Conservation (phyloP, 2,329 filamentous ascomycete species). For the Penicillium sp. region DNA sequence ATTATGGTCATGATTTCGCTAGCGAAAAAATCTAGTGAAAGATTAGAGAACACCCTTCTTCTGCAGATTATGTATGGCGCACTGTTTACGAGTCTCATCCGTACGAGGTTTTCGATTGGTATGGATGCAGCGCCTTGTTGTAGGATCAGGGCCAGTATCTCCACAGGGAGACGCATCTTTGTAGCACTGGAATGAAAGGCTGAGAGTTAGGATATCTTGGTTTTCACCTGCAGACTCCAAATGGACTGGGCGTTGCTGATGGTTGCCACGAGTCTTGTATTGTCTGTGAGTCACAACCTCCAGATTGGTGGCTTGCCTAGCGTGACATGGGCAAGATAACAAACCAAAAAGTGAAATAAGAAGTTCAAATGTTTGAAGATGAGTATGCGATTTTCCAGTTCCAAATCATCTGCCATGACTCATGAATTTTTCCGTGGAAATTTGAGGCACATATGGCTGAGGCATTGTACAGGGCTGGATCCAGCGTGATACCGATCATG, state of each 20-base stretch:
- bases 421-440: too few relatives aligned
- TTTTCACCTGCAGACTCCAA: background rate
- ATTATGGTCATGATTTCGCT: background rate
- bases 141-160: background rate
- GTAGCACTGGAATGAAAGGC: background rate
- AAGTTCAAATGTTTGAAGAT: too few relatives aligned
- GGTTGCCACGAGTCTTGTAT: background rate
- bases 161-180: background rate
- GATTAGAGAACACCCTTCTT: background rate
- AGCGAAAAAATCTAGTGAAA: background rate
- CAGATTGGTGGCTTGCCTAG: background rate
- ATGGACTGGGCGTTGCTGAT: background rate
- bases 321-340: background rate
- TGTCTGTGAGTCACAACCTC: background rate
- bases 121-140: background rate
- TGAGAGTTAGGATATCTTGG: background rate
- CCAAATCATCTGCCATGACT: too few relatives aligned
- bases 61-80: background rate
- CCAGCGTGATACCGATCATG: too few relatives aligned
- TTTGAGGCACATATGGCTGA: too few relatives aligned
- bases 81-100: background rate
- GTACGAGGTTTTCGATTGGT: background rate
- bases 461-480: too few relatives aligned
- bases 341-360: background rate
- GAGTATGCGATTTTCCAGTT: too few relatives aligned